phyloP scores from a whole-genome alignment of 306 rosid species.

The Casuarina equisetifolia region DNA sequence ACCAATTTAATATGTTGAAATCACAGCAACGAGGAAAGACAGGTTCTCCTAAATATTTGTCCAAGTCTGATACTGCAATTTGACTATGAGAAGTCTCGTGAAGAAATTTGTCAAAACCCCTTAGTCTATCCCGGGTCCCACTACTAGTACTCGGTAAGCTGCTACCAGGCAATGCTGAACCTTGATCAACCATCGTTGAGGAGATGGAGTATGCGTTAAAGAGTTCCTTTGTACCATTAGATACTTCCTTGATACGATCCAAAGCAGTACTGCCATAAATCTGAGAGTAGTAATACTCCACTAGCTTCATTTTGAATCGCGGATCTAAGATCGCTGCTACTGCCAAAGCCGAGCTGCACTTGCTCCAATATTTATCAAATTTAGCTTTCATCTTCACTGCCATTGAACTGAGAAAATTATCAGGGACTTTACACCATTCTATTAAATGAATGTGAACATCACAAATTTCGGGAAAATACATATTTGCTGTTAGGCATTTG shows the following conservation, averaged over 20 bases:
- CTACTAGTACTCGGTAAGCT: slow-evolving; percentile 66
- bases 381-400: slow-evolving; percentile 75
- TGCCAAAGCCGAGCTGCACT: slow-evolving; percentile 83
- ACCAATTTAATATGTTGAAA: slow-evolving; percentile 88
- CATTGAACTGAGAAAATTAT: slow-evolving; percentile 61
- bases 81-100: slow-evolving; percentile 82
- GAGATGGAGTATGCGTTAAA: slow-evolving; percentile 77
- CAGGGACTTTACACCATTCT: slow-evolving; percentile 87
- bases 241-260: slow-evolving; percentile 88
- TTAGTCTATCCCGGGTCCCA: slow-evolving; percentile 76
- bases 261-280: slow-evolving; percentile 87
- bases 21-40: slow-evolving; percentile 85
- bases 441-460: slow-evolving; percentile 81
- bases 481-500: slow-evolving; percentile 70
- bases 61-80: slow-evolving; percentile 68
- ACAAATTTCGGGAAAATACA: slow-evolving; percentile 89
- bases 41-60: slow-evolving; percentile 92
- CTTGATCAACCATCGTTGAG: slow-evolving; percentile 87
- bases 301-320: slow-evolving; percentile 88
- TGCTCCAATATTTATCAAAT: slow-evolving; percentile 93
- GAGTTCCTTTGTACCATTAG: slow-evolving; percentile 79
- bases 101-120: slow-evolving; percentile 92
- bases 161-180: slow-evolving; percentile 79
- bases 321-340: slow-evolving; percentile 93
- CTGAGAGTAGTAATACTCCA: slow-evolving; percentile 92